Percentiles rank a stretch among this genome's conserved stretches.
Evolutionary conservation across 352 stramenopile genomes (phyloP).

Genomic region (Phytophthora pseudosyringae): DNA sequence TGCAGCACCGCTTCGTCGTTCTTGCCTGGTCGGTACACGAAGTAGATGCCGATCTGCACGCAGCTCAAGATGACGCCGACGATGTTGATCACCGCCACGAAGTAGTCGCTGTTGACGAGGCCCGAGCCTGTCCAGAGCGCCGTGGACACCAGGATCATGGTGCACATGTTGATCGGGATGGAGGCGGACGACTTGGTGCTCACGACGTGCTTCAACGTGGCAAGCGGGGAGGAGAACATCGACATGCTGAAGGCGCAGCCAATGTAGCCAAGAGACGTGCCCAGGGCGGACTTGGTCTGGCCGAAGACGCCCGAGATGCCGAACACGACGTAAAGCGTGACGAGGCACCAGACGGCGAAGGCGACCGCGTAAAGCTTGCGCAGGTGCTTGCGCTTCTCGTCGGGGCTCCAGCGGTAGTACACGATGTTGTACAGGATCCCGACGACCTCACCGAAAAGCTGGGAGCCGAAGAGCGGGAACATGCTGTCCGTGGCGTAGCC

Average conservation of each 20-base stretch:
- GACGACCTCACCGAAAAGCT: slow-evolving; percentile 30
- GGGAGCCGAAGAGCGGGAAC: slow-evolving; percentile 37
- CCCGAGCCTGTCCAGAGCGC: slow-evolving; percentile 28
- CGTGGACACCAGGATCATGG: slow-evolving; percentile 25
- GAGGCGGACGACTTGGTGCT: slow-evolving; percentile 32
- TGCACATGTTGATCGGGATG: slow-evolving; percentile 41
- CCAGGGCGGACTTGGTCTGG: slow-evolving; percentile 31
- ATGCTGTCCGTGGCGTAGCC: slow-evolving; percentile 27
- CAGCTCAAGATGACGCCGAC: slow-evolving; percentile 45
- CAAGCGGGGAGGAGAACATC: slow-evolving; percentile 37
- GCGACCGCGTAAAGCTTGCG: slow-evolving; percentile 20
- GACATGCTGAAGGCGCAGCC: slow-evolving; percentile 22
- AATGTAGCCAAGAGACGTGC: slow-evolving; percentile 35
- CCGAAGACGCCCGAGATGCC: slow-evolving; percentile 39
- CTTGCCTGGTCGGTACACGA: slow-evolving; percentile 36
- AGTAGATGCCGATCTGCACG: slow-evolving; percentile 58
- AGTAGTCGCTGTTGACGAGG: slow-evolving; percentile 32
- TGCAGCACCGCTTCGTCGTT: not conserved
- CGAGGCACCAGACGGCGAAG: slow-evolving; percentile 22
- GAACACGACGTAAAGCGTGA: slow-evolving; percentile 47
- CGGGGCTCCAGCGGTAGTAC: slow-evolving; percentile 33
- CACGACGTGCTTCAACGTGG: slow-evolving; percentile 32
- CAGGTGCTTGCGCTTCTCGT: slow-evolving; percentile 23
- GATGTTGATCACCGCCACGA: slow-evolving; percentile 30
- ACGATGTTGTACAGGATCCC: slow-evolving; percentile 30